Percentiles rank a stretch among this genome's conserved stretches.
Conservation (phyloP, 2,329 filamentous ascomycete species). For the Gyromitra esculenta region DNA sequence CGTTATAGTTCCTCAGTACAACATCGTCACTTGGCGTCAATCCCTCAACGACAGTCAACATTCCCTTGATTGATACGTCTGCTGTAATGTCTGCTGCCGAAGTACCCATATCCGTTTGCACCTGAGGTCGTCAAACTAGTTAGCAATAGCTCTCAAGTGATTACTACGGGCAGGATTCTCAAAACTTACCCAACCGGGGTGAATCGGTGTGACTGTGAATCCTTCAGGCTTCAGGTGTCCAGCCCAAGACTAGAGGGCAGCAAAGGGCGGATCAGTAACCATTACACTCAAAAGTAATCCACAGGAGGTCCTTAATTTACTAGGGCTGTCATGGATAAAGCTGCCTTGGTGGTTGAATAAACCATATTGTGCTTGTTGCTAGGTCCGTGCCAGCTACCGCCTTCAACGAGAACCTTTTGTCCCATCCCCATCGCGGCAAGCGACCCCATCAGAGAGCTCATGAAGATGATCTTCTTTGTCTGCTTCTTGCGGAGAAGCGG, state of each 20-base stretch:
- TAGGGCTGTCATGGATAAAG: slow-evolving; percentile 9
- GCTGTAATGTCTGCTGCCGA: not conserved
- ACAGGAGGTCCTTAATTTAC: not conserved
- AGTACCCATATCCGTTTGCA: slow-evolving; percentile 21
- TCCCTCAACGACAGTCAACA: slow-evolving; percentile 2
- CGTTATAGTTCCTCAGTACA: slow-evolving; percentile 9
- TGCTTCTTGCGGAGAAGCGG: slow-evolving; percentile 5
- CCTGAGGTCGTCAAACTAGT: not conserved
- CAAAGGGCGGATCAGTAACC: not conserved
- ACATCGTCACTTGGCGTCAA: slow-evolving; percentile 15
- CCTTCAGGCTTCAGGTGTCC: slow-evolving; percentile 21
- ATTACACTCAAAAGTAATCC: not conserved
- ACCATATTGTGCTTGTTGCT: slow-evolving; percentile 8
- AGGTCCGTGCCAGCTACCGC: not conserved
- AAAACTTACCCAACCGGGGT: slow-evolving; percentile 21
- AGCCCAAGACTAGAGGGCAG: slow-evolving; percentile 15
- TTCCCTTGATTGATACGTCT: slow-evolving; percentile 10
- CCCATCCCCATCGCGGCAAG: not conserved
- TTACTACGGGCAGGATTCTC: not conserved
- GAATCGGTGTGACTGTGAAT: slow-evolving; percentile 20
- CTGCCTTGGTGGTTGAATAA: slow-evolving; percentile 12
- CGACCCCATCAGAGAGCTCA: slow-evolving; percentile 15
- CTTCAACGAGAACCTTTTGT: slow-evolving; percentile 9
- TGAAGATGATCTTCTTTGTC: slow-evolving; percentile 20
- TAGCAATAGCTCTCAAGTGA: not conserved